Evolutionary conservation across 768 basidiomycete genomes (phyloP).

Genomic region (Mrakia blollopis): DNA sequence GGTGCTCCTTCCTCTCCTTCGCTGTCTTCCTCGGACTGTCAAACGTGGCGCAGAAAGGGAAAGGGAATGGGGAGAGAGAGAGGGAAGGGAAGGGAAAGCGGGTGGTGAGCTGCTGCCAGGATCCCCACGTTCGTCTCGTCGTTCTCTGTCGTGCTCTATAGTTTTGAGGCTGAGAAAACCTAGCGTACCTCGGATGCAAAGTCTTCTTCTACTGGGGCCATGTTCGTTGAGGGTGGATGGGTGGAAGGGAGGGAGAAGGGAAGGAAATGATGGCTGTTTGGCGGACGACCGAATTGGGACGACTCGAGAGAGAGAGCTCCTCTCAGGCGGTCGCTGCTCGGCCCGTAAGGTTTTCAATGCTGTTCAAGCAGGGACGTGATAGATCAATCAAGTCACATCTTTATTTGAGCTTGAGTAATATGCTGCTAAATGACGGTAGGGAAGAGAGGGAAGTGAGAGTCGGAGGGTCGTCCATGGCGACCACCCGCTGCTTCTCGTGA

Average conservation of each 20-base stretch:
- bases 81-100: background rate
- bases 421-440: too few species aligned
- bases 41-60: too few species aligned
- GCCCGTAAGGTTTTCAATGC: background rate
- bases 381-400: too few species aligned
- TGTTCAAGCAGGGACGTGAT: too few species aligned
- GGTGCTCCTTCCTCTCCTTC: background rate
- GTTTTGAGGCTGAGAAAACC: background rate
- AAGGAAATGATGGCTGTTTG: background rate
- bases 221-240: background rate
- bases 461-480: too few species aligned
- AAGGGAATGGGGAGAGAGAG: background rate
- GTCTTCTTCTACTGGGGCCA: background rate
- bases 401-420: too few species aligned
- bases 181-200: background rate
- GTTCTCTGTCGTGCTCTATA: background rate
- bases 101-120: background rate
- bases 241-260: background rate
- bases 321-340: background rate
- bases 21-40: background rate
- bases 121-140: background rate
- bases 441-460: too few species aligned
- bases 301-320: background rate
- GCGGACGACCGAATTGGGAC: background rate
- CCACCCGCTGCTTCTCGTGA: too few species aligned